Evolutionary conservation across 2,329 filamentous ascomycete species (phyloP).

Genomic region (Hymenoscyphus fructigenus): DNA sequence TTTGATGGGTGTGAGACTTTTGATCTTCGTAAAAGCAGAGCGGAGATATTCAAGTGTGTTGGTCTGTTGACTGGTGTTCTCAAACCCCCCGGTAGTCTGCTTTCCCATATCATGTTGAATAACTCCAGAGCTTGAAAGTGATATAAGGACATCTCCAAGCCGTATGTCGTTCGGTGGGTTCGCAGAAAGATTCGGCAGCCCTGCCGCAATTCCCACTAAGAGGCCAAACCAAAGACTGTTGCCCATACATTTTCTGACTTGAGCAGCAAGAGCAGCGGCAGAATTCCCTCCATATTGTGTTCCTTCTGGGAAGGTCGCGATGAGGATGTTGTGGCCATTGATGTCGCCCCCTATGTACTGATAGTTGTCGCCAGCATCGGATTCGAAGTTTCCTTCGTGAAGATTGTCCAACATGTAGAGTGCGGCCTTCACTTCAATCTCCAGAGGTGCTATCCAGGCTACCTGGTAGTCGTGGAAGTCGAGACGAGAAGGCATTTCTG

Average conservation of each 20-base stretch:
- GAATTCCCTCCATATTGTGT: constrained; percentile 39
- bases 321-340: constrained; percentile 39
- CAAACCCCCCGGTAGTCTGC: neutral
- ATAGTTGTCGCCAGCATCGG: constrained; percentile 38
- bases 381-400: constrained; percentile 37
- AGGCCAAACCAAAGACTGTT: constrained; percentile 26
- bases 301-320: constrained; percentile 38
- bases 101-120: constrained; percentile 3
- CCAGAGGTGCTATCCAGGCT: constrained; percentile 41
- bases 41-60: too few relatives aligned
- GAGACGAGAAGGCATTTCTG: neutral
- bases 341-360: constrained; percentile 40
- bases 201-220: constrained; percentile 5
- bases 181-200: neutral
- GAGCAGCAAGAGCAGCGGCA: constrained; percentile 37
- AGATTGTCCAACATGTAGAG: constrained; percentile 37
- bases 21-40: neutral
- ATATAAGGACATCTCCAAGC: constrained; percentile 4
- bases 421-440: constrained; percentile 41
- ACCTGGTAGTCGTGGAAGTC: constrained; percentile 31
- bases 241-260: constrained; percentile 39
- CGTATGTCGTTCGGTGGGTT: constrained; percentile 1
- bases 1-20: neutral
- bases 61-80: neutral
- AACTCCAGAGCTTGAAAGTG: neutral